Conservation (phyloP, 345 rosid species). For the Camelina laxa region DNA sequence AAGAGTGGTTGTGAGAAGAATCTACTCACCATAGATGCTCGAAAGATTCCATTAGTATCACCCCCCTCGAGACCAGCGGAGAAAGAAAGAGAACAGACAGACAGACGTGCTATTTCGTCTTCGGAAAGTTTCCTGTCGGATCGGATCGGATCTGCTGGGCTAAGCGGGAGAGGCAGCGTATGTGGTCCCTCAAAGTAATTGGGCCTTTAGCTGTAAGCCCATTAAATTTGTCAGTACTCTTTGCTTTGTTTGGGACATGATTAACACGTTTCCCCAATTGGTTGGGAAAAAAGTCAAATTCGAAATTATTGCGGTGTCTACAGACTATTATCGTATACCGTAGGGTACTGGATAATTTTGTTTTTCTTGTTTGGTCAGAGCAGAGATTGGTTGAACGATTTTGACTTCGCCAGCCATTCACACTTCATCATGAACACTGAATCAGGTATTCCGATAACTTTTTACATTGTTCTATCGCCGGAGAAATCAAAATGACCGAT, state of each 20-base stretch:
- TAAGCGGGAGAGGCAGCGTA: neutral
- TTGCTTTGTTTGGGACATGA: neutral
- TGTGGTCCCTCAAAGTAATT: slow-evolving; percentile 3
- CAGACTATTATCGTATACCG: neutral
- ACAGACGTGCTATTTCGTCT: slow-evolving; percentile 35
- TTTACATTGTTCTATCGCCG: neutral
- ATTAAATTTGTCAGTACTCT: slow-evolving; percentile 18
- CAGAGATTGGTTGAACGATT: neutral
- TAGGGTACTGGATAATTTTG: neutral
- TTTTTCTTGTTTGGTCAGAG: neutral
- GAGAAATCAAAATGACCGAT: neutral
- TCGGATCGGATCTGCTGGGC: neutral
- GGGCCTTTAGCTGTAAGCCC: slow-evolving; percentile 22
- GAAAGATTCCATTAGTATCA: slow-evolving; percentile 35
- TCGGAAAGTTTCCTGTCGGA: neutral
- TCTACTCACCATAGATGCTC: slow-evolving; percentile 43
- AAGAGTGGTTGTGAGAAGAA: slow-evolving; percentile 11
- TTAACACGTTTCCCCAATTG: slow-evolving; percentile 1
- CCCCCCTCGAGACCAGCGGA: slow-evolving; percentile 5
- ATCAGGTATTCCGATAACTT: slow-evolving; percentile 42
- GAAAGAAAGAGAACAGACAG: neutral
- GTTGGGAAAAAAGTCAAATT: too few relatives aligned
- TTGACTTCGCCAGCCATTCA: neutral
- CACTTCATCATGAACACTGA: slow-evolving; percentile 48
- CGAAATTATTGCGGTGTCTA: neutral